Evolutionary conservation across 2,329 filamentous ascomycete species (phyloP).

Genomic region (Trichophyton rubrum): DNA sequence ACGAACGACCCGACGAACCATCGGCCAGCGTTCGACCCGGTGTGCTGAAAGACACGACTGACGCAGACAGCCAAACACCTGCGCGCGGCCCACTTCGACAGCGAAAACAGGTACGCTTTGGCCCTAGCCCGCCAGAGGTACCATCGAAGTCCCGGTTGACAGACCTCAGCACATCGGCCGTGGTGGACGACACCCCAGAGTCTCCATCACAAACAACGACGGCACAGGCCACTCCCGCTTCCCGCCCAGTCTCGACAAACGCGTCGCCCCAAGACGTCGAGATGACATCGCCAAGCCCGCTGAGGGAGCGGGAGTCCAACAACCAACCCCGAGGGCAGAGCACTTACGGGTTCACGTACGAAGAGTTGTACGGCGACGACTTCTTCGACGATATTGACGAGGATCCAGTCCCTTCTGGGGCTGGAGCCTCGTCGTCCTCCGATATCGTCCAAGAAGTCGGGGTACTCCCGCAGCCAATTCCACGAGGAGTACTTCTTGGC

Average conservation of each 20-base stretch:
- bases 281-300: slow-evolving; percentile 4
- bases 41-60: background rate
- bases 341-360: slow-evolving; percentile 23
- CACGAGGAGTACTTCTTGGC: slow-evolving; percentile 1
- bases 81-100: slow-evolving; percentile 9
- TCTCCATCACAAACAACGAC: background rate
- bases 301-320: background rate
- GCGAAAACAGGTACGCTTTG: slow-evolving; percentile 25
- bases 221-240: background rate
- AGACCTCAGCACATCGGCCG: background rate
- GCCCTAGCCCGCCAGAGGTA: slow-evolving; percentile 23
- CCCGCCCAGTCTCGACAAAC: background rate
- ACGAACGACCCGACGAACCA: slow-evolving; percentile 4
- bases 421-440: background rate
- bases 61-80: background rate
- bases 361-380: slow-evolving; percentile 18
- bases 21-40: background rate
- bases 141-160: slow-evolving; percentile 18
- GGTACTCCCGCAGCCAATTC: slow-evolving; percentile 3
- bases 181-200: background rate
- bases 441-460: background rate
- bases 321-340: slow-evolving; percentile 9
- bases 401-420: slow-evolving; percentile 1
- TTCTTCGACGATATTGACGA: slow-evolving; percentile 10
- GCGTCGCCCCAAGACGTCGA: slow-evolving; percentile 1